Base-by-base conservation (phyloP, 2,329 filamentous ascomycete genomes). In the Aspergillus tanneri region DNA sequence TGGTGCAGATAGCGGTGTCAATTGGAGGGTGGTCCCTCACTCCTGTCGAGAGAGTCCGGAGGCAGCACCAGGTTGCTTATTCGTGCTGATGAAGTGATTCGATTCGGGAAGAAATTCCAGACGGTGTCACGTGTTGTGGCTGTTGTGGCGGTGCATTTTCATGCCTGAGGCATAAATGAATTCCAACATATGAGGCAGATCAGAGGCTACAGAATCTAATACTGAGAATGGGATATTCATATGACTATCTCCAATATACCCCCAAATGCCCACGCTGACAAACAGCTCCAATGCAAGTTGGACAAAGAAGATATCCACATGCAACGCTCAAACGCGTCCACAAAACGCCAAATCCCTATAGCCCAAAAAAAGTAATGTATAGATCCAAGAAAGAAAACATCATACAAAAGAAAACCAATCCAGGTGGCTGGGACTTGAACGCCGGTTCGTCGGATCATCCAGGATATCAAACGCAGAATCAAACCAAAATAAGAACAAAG, bases 31-130 rank as follows among this genome's bases (percentile, higher is more conserved):
- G n/a, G n/a, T n/a, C n/a, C n/a, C n/a, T n/a, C n/a, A n/a, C n/a
- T n/a, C n/a, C n/a, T n/a, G n/a, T n/a, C n/a, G n/a, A n/a, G n/a
- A n/a, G n/a, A n/a, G n/a, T n/a, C n/a, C n/a, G n/a, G n/a, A n/a
- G n/a, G n/a, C n/a, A n/a, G n/a, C n/a, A n/a, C n/a, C n/a, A n/a
- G n/a, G n/a, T n/a, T n/a, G n/a, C n/a, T n/a, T n/a, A n/a, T 34
- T 34, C 9, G 6, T 1, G 11, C n/a, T 9, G 11, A 32, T 5
- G 1, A 19, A 3, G 58, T 64, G 40, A 50, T 54, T 57, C 55
- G 63, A 34, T 14, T 34, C 30, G 19, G 19, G 25, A 27, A 65
- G 63, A 68, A 71, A 70, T 65, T 69, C 65, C 55, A 55, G 52
- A 49, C 57, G 50, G 60, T 62, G 27, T 64, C 64, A 67, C 64